Conservation (phyloP, 2,329 filamentous ascomycete genomes). For the Aspergillus eucalypticola region DNA sequence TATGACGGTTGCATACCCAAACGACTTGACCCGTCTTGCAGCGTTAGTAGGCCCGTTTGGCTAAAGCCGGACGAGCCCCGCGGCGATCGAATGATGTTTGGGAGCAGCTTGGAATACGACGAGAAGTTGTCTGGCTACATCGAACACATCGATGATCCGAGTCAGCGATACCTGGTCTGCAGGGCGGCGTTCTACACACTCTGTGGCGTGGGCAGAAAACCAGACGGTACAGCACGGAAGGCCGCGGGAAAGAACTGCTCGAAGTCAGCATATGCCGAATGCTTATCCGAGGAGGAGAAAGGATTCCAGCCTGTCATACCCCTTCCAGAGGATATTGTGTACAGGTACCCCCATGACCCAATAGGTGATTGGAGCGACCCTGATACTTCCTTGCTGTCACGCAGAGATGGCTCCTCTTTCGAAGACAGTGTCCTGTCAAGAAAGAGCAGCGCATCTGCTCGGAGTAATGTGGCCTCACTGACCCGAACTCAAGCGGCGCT, state of each 20-base stretch:
- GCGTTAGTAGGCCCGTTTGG: constrained; percentile 45
- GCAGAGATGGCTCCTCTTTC: constrained; percentile 27
- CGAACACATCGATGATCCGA: constrained; percentile 37
- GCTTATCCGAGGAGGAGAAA: constrained; percentile 47
- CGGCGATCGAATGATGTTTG: constrained; percentile 47
- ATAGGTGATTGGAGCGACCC: constrained; percentile 45
- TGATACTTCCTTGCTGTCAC: constrained; percentile 20
- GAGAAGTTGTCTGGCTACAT: constrained; percentile 39
- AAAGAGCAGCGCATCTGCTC: constrained; percentile 30
- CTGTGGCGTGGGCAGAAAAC: constrained; percentile 47
- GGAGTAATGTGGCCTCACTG: constrained; percentile 30
- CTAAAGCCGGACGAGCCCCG: constrained; percentile 46
- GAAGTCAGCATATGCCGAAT: constrained; percentile 50
- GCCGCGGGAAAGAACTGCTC: constrained; percentile 48
- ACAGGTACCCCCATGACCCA: constrained; percentile 44
- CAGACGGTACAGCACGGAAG: constrained; percentile 43
- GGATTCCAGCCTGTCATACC: constrained; percentile 49
- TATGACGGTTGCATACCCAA: constrained; percentile 50
- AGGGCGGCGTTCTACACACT: constrained; percentile 46
- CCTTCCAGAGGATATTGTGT: constrained; percentile 47
- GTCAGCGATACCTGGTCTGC: constrained; percentile 42
- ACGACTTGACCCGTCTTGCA: constrained; percentile 42
- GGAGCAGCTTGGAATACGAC: constrained; percentile 47
- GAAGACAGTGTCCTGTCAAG: constrained; percentile 32
- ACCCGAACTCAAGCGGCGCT: constrained; percentile 43